Base-by-base conservation (phyloP, 768 basidiomycete genomes). In the Amanita pseudoporphyria region DNA sequence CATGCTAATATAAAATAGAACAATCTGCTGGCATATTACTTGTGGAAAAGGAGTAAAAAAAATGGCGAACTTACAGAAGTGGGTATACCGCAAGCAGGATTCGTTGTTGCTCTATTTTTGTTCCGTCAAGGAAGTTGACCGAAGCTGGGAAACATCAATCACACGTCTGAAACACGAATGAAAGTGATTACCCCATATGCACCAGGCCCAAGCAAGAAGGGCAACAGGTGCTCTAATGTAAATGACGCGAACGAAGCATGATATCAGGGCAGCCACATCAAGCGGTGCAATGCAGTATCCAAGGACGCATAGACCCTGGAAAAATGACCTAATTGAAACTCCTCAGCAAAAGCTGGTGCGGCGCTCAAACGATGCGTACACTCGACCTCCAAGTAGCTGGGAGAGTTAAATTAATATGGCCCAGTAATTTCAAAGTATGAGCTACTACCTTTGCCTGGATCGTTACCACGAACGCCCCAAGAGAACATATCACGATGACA, bases 231-330 rank as follows among this genome's bases (percentile, higher is more conserved):
- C 84, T 50, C 95, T 79, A 51, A 98, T 71, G 68, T 86, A 96
- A 43, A 98, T 84, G 24, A 82, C 67, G 39, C 78, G 86, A 13
- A 98, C 81, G 57, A 95, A 91, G 57, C 83, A 84, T 1, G 90
- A 77, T 39, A 96, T 75, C 26, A 97, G 68, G 2, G 93, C 93
- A 6, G 95, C 94, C 37, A 95, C 79, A 54, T 94, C 78, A 45
- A 98, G 76, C 12, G 95, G 95, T 6, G 92, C 94, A 49, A 97
- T 78, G 60, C 95, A 97, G 60, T 98, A 98, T 0, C 95, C 95
- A 3, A 97, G 73, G 26, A 87, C 94, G 60, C 94, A 97, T 19
- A 98, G 71, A 32, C 88, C 91, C 63, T 98, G 95, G 71, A 98
- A 95, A 73, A 98, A 97, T 0, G 89, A 92, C 6, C 88, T 90